Evolutionary conservation across 768 basidiomycete genomes (phyloP), one percentile per base, ranked within the genome.

Genomic region (Boletus rufocinnamomeus): DNA sequence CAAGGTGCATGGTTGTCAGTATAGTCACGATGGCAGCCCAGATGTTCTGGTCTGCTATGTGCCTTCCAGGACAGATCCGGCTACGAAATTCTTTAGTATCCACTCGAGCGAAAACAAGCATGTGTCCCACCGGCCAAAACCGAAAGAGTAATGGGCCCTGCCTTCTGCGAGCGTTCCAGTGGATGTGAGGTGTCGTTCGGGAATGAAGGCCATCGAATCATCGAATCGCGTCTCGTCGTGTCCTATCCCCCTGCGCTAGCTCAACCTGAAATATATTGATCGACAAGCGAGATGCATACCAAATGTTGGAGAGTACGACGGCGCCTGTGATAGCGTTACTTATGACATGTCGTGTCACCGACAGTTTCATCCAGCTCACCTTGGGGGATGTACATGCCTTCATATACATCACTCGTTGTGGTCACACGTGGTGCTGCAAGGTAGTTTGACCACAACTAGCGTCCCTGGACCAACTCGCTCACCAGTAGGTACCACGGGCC

Each of bases 181-280:
- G 1, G 61, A 3, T 10, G 60, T 62, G 14, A 87, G 65, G 71
- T 82, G 84, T 41, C 86, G 76, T 59, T 85, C 82, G 9, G 87
- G 85, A 25, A 77, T 75, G 71, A 86, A 86, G 10, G 63, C 62
- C 56, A 76, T 76, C 6, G 86, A 79, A 38, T 85, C 76, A 8
- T 79, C 77, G 69, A 84, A 87, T 41, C 75, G 70, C 3, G 63
- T 67, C 52, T 78, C 77, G 64, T 87, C 81, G 54, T 83, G 84
- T 19, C 78, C 73, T 38, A 80, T 78, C 8, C 72, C 77, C 77
- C 79, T 82, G 35, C 11, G 2, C 28, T 4, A 28, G 25, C 3
- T 71, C 41, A 63, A 43, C 34, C 19, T n/a, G 27, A 50, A 41
- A 32, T 27, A 14, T 16, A 14, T 23, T 10, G 2, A 6, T 1